A percentile compares a stretch with the other conserved stretches of the same genome.
Evolutionary conservation across 1,284 basidiomycete genomes (phyloP).

Genomic region (Trichosporon coremiiforme): DNA sequence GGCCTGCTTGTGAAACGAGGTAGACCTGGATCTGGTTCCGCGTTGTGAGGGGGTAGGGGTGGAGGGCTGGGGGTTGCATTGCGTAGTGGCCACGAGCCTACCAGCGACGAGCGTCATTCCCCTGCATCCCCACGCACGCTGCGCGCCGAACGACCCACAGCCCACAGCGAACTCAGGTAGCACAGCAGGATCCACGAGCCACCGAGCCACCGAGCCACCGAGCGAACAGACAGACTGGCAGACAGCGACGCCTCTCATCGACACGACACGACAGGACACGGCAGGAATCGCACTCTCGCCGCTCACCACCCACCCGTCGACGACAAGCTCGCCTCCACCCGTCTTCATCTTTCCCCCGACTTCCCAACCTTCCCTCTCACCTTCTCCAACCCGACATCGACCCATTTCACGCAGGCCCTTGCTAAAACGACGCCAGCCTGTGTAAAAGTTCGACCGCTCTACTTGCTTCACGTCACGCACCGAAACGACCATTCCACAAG

Average conservation of each 20-base stretch:
- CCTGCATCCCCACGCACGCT: not conserved
- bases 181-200: not conserved
- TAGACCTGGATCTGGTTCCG: not conserved
- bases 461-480: slow-evolving; percentile 29
- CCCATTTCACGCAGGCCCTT: not conserved
- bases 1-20: slow-evolving; percentile 7
- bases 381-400: not conserved
- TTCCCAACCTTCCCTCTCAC: not conserved
- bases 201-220: not conserved
- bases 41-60: not conserved
- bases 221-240: not conserved
- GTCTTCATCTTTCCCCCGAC: not conserved
- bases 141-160: not conserved
- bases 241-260: not conserved
- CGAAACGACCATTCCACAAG: not conserved
- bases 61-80: no score
- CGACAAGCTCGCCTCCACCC: not conserved
- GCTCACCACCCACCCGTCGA: not conserved
- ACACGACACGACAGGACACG: not conserved
- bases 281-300: not conserved
- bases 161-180: not conserved
- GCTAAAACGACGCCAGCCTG: not conserved
- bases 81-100: no score
- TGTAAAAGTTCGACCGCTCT: not conserved
- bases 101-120: not conserved